Evolutionary conservation across 2,329 filamentous ascomycete genomes (phyloP).

Genomic region (Clarireedia homoeocarpa): DNA sequence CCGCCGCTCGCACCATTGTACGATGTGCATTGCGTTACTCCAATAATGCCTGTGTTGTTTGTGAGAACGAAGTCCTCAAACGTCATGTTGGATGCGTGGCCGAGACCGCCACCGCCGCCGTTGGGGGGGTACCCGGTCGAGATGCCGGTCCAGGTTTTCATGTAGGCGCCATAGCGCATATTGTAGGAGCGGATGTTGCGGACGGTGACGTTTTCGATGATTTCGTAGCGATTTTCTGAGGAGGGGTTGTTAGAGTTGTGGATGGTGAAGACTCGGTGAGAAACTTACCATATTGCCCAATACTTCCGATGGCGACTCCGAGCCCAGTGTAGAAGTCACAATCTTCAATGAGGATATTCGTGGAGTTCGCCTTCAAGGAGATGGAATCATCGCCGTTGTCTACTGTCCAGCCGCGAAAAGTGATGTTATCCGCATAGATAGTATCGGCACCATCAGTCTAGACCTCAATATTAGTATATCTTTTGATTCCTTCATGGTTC

Average conservation of each 20-base stretch:
- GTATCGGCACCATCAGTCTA: constrained; percentile 43
- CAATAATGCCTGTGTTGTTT: constrained; percentile 16
- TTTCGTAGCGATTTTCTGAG: constrained; percentile 35
- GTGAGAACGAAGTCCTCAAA: constrained; percentile 3
- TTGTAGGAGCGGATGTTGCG: constrained; percentile 39
- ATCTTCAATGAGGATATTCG: constrained; percentile 44
- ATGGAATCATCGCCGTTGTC: constrained; percentile 47
- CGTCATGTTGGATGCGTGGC: constrained; percentile 24
- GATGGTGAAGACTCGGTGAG: no score
- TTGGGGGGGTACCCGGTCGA: constrained; percentile 46
- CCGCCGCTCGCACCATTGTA: constrained; percentile 32
- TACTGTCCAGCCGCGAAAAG: constrained; percentile 42
- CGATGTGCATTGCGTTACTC: constrained; percentile 34
- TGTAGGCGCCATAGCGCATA: constrained; percentile 33
- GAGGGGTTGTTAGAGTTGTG: not conserved
- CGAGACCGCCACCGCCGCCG: constrained; percentile 48
- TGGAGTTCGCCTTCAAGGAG: constrained; percentile 47
- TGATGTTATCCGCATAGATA: constrained; percentile 43
- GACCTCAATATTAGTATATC: constrained; percentile 34
- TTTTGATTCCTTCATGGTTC: not conserved
- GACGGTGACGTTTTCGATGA: constrained; percentile 41
- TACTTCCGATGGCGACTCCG: constrained; percentile 48
- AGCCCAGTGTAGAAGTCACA: constrained; percentile 41
- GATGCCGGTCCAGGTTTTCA: constrained; percentile 52
- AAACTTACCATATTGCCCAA: constrained; percentile 42